A percentile compares a stretch with the other conserved stretches of the same genome.
Conservation (phyloP, 2,329 filamentous ascomycete species). For the Byssochlamys sp. region DNA sequence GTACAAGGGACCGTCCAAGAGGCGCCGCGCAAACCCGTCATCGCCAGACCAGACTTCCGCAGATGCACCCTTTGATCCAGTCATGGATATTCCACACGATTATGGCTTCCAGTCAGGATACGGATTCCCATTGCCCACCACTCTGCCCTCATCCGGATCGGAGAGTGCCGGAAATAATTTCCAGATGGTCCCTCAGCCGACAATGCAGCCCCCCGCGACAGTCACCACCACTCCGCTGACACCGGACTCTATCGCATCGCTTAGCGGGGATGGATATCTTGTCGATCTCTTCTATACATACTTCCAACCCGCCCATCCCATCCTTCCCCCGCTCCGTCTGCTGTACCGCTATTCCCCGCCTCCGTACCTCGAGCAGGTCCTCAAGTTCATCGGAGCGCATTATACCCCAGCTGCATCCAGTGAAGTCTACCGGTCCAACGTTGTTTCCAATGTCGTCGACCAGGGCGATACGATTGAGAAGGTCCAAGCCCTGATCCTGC, state of each 20-base stretch:
- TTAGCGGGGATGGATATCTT: conserved; percentile 31
- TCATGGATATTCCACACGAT: conserved; percentile 30
- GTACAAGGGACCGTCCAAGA: conserved; percentile 59
- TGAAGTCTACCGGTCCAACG: conserved; percentile 33
- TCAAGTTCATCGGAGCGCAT: conserved; percentile 49
- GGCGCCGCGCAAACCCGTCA: conserved; percentile 28
- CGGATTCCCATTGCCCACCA: conserved; percentile 14
- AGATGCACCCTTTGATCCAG: conserved; percentile 30
- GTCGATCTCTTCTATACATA: conserved; percentile 47
- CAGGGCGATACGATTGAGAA: conserved; percentile 48
- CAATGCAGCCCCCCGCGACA: background rate
- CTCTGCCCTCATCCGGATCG: conserved; percentile 16
- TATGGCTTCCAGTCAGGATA: conserved; percentile 28
- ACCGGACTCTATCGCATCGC: conserved; percentile 26
- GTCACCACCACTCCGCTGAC: conserved; percentile 19
- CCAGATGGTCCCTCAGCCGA: background rate
- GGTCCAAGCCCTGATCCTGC: conserved; percentile 68
- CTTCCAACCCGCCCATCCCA: conserved; percentile 49
- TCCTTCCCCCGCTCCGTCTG: conserved; percentile 42
- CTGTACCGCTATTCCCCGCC: conserved; percentile 31
- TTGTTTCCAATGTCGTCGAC: conserved; percentile 21
- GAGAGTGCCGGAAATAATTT: conserved; percentile 12
- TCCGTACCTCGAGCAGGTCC: conserved; percentile 42
- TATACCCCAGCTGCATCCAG: conserved; percentile 40
- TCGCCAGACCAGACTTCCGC: conserved; percentile 39